Base-by-base conservation (phyloP, 2,329 filamentous ascomycete species). In the Acrodontium crateriforme region DNA sequence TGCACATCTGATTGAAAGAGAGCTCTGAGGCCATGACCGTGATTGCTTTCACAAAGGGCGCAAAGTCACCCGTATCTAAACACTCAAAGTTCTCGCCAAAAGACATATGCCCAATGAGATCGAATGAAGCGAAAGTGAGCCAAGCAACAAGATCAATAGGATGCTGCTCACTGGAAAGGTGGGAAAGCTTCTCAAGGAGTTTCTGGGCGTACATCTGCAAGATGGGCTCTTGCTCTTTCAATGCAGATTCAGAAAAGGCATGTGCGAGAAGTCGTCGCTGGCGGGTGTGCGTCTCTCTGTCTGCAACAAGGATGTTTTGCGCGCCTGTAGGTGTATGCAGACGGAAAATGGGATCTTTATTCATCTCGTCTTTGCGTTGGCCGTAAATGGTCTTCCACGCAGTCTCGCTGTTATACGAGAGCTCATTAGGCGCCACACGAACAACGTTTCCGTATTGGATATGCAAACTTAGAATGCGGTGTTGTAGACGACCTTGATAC, bases 371-470 rank as follows among this genome's bases (percentile, higher is more conserved):
- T n/a, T 12, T 12, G 13, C 13, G 20, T n/a, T 22, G 20, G 11
- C 47, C 46, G 34, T 53, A 54, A 16, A 61, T 58, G 18, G 60
- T 55, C 36, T 52, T 50, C 54, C 60, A 66, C 2, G 47, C 46
- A 4, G 45, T 28, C 6, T 45, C 34, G 15, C 51, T 42, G 18
- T 46, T 53, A 36, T 59, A 65, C 3, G 59, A 56, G 2, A 66
- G 50, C 37, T 64, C 59, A 30, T 60, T 50, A 2, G 62, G 60
- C 5, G 51, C 53, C 21, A 63, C 45, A 9, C 63, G 56, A 5
- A 66, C 59, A 4, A 22, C 20, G 1, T 51, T 48, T 4, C 63
- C 63, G 36, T 62, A 62, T 21, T 45, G 35, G 5, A 46, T 36
- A 40, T 62, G 59, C 10, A 62, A 41, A 11, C 33, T 23, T 4